Percentiles rank a stretch among this genome's conserved stretches.
Conservation (phyloP, 495 filamentous ascomycete species). For the Annulohypoxylon maeteangense region DNA sequence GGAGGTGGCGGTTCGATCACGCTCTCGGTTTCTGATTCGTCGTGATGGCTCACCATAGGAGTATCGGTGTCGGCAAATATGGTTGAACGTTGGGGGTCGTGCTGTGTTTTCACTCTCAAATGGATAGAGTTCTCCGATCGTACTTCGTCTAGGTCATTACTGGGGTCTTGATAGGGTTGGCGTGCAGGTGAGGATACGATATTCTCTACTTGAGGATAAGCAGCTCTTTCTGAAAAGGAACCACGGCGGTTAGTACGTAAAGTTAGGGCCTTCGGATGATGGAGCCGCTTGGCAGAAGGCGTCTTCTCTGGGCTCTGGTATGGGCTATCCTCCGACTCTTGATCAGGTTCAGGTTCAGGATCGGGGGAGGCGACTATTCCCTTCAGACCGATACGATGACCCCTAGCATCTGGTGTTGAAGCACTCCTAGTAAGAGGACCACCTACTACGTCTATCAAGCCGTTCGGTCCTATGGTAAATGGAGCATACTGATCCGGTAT, state of each 20-base stretch:
- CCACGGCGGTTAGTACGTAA: conserved; percentile 39
- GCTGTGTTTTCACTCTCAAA: conserved; percentile 34
- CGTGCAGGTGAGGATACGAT: conserved; percentile 30
- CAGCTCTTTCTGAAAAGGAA: conserved; percentile 42
- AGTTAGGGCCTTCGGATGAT: conserved; percentile 40
- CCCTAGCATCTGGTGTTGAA: conserved; percentile 48
- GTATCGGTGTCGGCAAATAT: conserved; percentile 47
- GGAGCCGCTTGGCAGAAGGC: conserved; percentile 45
- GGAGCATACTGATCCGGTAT: conserved; percentile 35
- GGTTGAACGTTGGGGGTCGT: conserved; percentile 39
- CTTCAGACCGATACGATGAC: conserved; percentile 37
- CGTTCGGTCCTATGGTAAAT: conserved; percentile 45
- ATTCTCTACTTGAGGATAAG: conserved; percentile 31
- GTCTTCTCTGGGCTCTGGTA: conserved; percentile 48
- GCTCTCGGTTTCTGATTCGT: conserved; percentile 42
- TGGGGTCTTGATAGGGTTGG: conserved; percentile 29
- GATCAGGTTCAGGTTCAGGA: conserved; percentile 36
- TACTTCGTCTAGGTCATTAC: conserved; percentile 35
- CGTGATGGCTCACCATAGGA: conserved; percentile 41
- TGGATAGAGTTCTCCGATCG: conserved; percentile 23
- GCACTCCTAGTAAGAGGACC: conserved; percentile 47
- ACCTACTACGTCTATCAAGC: conserved; percentile 45
- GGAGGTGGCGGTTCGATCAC: conserved; percentile 34
- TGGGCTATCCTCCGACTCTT: conserved; percentile 42
- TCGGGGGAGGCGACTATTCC: conserved; percentile 20